phyloP scores from a whole-genome alignment of 2,329 filamentous ascomycete species.

The Metarhizium album region DNA sequence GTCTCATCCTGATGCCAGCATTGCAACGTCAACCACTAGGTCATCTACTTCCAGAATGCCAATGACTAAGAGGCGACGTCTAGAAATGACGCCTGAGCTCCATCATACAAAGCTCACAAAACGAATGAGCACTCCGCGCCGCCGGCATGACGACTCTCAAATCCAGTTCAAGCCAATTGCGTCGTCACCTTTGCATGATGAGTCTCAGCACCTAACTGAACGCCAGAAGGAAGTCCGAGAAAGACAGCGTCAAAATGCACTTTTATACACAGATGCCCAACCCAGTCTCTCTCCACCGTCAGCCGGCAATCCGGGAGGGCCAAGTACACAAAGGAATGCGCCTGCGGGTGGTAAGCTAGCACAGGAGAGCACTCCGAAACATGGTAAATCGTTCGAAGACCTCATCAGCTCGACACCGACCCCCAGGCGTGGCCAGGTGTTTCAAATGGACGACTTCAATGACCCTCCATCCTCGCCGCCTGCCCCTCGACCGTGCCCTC shows the following conservation, averaged over 20 bases:
- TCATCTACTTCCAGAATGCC: slow-evolving; percentile 12
- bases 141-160: slow-evolving; percentile 74
- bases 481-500: slow-evolving; percentile 39
- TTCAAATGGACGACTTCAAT: slow-evolving; percentile 38
- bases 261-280: slow-evolving; percentile 57
- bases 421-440: slow-evolving; percentile 41
- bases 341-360: slow-evolving; percentile 11
- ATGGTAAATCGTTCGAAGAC: slow-evolving; percentile 33
- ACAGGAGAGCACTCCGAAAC: slow-evolving; percentile 36
- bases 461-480: slow-evolving; percentile 51
- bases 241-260: slow-evolving; percentile 55
- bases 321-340: slow-evolving; percentile 7
- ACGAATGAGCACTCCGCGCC: slow-evolving; percentile 33
- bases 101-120: slow-evolving; percentile 15
- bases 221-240: slow-evolving; percentile 68
- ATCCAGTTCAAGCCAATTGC: slow-evolving; percentile 63
- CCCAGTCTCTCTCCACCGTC: slow-evolving; percentile 33
- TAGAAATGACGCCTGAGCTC: slow-evolving; percentile 17
- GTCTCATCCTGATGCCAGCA: slow-evolving; percentile 14
- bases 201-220: slow-evolving; percentile 69
- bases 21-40: slow-evolving; percentile 6
- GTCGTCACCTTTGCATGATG: slow-evolving; percentile 40
- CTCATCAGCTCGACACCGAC: slow-evolving; percentile 51
- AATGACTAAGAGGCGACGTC: slow-evolving; percentile 17
- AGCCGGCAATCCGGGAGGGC: slow-evolving; percentile 11